Conservation (phyloP, 768 basidiomycete species). For the Lentinula raphanica region DNA sequence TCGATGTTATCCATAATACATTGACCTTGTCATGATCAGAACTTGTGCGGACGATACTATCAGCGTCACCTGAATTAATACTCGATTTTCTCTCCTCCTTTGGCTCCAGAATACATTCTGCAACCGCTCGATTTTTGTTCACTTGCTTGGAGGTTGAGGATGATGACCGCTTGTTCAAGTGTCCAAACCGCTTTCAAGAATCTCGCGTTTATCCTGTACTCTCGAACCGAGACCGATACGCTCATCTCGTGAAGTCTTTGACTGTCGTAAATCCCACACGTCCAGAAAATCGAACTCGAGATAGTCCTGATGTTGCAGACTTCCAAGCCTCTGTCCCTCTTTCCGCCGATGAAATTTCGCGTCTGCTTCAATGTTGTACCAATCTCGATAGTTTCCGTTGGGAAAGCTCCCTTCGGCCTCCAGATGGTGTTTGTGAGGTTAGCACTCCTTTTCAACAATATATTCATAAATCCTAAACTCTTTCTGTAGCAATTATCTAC, state of each 20-base stretch:
- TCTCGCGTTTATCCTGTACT: slow-evolving; percentile 21
- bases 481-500: slow-evolving; percentile 18
- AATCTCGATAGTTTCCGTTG: slow-evolving; percentile 28
- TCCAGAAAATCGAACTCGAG: slow-evolving; percentile 3
- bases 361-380: slow-evolving; percentile 16
- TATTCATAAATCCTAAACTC: neutral
- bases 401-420: slow-evolving; percentile 26
- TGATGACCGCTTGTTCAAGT: slow-evolving; percentile 19
- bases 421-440: slow-evolving; percentile 35
- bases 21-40: too few relatives aligned
- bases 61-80: slow-evolving; percentile 15
- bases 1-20: neutral
- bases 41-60: slow-evolving; percentile 10
- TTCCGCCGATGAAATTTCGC: slow-evolving; percentile 13
- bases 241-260: slow-evolving; percentile 23
- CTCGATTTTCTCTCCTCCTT: slow-evolving; percentile 21
- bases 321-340: slow-evolving; percentile 3
- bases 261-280: slow-evolving; percentile 12
- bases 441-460: slow-evolving; percentile 7
- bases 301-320: neutral
- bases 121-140: slow-evolving; percentile 27
- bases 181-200: slow-evolving; percentile 2
- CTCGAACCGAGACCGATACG: slow-evolving; percentile 27
- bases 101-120: slow-evolving; percentile 23
- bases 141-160: slow-evolving; percentile 23